Conservation (phyloP, 495 filamentous ascomycete species). For the Letharia columbiana region DNA sequence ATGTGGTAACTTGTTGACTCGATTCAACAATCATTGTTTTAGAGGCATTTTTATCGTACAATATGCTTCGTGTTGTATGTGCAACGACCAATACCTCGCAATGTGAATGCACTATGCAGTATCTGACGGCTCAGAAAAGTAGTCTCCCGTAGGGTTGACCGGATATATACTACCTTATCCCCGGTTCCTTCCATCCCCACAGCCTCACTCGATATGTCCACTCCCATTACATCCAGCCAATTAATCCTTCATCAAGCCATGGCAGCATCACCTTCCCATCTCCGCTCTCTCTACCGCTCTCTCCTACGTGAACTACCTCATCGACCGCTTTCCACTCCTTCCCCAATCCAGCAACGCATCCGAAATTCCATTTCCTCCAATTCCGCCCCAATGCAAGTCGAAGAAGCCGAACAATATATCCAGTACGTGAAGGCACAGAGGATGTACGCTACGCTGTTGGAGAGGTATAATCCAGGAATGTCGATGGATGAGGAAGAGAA, state of each 20-base stretch:
- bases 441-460: conserved; percentile 66
- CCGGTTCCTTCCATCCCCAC: too few relatives aligned
- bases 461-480: conserved; percentile 90
- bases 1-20: too few relatives aligned
- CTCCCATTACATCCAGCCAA: not conserved
- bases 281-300: conserved; percentile 77
- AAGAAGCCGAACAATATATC: conserved; percentile 65
- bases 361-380: conserved; percentile 46
- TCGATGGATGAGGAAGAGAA: conserved; percentile 75
- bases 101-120: too few relatives aligned
- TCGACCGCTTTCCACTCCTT: conserved; percentile 44
- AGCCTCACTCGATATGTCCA: not conserved
- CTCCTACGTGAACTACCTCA: conserved; percentile 87
- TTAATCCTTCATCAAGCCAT: conserved; percentile 8
- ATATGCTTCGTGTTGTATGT: too few relatives aligned
- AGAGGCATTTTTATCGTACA: too few relatives aligned
- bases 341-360: conserved; percentile 39
- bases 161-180: not conserved
- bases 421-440: conserved; percentile 77
- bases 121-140: too few relatives aligned
- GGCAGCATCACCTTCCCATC: conserved; percentile 32
- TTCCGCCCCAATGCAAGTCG: conserved; percentile 31
- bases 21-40: too few relatives aligned
- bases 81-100: too few relatives aligned
- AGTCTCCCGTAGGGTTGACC: not conserved